Percentiles rank a stretch among this genome's conserved stretches.
phyloP scores from a whole-genome alignment of 352 stramenopile genomes.

The Sclerospora graminicola region DNA sequence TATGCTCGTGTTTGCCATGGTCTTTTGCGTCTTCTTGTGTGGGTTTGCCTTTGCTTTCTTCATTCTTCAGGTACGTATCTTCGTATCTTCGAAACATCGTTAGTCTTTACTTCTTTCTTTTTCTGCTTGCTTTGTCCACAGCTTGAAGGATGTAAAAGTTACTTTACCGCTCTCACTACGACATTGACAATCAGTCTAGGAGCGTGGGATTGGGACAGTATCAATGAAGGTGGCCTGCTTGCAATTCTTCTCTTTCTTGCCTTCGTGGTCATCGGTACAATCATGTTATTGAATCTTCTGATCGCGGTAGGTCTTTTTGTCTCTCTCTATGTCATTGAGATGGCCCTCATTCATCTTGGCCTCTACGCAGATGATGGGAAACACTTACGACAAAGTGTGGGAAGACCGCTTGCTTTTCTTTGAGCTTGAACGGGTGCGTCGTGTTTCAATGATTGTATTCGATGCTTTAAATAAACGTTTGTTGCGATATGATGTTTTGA shows the following conservation, averaged over 20 bases:
- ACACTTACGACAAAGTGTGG: slow-evolving; percentile 82
- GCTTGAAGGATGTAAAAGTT: slow-evolving; percentile 61
- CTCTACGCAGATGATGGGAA: slow-evolving; percentile 78
- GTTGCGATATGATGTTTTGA: slow-evolving; percentile 1
- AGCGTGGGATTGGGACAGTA: slow-evolving; percentile 64
- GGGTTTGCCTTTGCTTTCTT: too few species aligned
- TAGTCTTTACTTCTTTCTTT: too few species aligned
- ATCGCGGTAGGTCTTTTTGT: slow-evolving; percentile 37
- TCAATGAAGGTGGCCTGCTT: slow-evolving; percentile 58
- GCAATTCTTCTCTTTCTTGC: slow-evolving; percentile 63
- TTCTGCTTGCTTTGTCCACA: slow-evolving; percentile 8
- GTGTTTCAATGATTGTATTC: background rate
- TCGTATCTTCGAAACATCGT: slow-evolving; percentile 3
- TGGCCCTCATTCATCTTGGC: too few species aligned
- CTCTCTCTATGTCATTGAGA: too few species aligned
- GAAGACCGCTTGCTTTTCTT: slow-evolving; percentile 75
- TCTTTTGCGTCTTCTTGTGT: slow-evolving; percentile 63
- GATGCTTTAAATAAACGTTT: background rate
- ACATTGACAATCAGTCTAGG: slow-evolving; percentile 69
- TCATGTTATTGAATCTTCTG: too few species aligned
- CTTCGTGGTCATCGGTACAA: too few species aligned
- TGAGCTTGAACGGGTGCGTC: slow-evolving; percentile 55
- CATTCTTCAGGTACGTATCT: slow-evolving; percentile 78
- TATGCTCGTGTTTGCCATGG: slow-evolving; percentile 61
- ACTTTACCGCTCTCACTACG: slow-evolving; percentile 40